Conservation (phyloP, 345 rosid genomes). For the Pugionium dolabratum region DNA sequence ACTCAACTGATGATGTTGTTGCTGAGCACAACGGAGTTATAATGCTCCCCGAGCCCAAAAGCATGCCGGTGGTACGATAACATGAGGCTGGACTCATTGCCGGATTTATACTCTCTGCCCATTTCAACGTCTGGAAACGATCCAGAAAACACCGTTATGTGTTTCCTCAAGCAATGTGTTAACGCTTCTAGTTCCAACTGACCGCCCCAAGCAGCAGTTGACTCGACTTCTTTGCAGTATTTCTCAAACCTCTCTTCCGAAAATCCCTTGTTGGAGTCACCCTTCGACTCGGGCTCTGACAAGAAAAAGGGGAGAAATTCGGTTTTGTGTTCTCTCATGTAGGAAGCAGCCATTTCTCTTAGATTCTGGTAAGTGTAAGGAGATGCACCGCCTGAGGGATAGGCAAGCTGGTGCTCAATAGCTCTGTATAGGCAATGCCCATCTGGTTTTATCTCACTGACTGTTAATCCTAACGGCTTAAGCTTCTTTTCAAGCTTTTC, state of each 20-base stretch:
- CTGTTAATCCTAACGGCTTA: constrained; percentile 63
- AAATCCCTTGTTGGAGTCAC: constrained; percentile 13
- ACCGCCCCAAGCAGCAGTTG: constrained; percentile 42
- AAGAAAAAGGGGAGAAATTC: constrained; percentile 64
- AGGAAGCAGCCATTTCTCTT: constrained; percentile 75
- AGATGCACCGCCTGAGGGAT: constrained; percentile 58
- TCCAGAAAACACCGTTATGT: constrained; percentile 41
- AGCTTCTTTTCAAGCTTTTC: constrained; percentile 44
- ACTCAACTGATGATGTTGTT: constrained; percentile 16
- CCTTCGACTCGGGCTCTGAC: constrained; percentile 31
- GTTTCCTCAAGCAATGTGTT: constrained; percentile 44
- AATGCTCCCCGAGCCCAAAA: constrained; percentile 63
- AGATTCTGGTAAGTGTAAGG: constrained; percentile 67
- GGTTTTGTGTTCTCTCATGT: constrained; percentile 65
- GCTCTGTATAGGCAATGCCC: constrained; percentile 96
- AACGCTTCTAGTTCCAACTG: constrained; percentile 45
- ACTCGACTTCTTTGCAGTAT: constrained; percentile 42
- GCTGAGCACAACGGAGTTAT: constrained; percentile 46
- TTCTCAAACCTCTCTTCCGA: constrained; percentile 39
- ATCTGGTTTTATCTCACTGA: constrained; percentile 81
- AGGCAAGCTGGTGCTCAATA: constrained; percentile 77
- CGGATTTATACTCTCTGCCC: constrained; percentile 43
- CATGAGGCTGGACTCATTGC: constrained; percentile 34
- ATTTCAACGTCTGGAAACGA: constrained; percentile 46
- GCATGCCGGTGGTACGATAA: constrained; percentile 57